phyloP scores from a whole-genome alignment of 345 rosid genomes.

The Aegle marmelos region DNA sequence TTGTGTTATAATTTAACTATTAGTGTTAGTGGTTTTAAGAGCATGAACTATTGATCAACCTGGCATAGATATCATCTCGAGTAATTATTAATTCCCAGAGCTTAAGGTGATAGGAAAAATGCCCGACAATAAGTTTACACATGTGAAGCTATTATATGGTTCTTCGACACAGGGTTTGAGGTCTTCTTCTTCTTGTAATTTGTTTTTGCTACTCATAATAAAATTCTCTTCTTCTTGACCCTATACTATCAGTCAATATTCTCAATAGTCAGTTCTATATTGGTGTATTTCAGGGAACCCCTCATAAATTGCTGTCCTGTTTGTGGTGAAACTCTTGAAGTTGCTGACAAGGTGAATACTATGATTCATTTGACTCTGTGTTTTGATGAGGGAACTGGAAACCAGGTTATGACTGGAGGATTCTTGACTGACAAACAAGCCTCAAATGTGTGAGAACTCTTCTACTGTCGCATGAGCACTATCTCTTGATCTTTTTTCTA shows the following conservation, averaged over 20 bases:
- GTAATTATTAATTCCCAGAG: neutral
- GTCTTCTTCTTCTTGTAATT: neutral
- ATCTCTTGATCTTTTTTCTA: neutral
- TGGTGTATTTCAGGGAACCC: slow-evolving; percentile 56
- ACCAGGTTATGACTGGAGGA: slow-evolving; percentile 91
- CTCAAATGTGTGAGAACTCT: slow-evolving; percentile 69
- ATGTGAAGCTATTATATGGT: neutral
- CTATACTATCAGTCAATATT: neutral
- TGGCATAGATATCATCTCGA: neutral
- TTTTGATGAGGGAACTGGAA: slow-evolving; percentile 96
- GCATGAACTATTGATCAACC: neutral
- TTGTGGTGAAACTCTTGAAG: slow-evolving; percentile 76
- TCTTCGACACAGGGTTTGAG: neutral
- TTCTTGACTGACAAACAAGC: slow-evolving; percentile 94
- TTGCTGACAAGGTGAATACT: slow-evolving; percentile 69
- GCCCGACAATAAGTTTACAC: neutral
- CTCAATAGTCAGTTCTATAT: neutral
- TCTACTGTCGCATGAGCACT: neutral
- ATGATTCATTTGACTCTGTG: slow-evolving; percentile 90
- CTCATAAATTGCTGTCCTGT: slow-evolving; percentile 81
- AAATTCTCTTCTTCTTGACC: neutral
- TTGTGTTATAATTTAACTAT: neutral
- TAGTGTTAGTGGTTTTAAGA: neutral
- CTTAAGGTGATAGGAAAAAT: neutral
- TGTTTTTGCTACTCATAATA: neutral